Evolutionary conservation across 192 early-diverging fungal species (phyloP), one percentile per base, ranked within the genome.

Genomic region (Coemansia guatemalensis): DNA sequence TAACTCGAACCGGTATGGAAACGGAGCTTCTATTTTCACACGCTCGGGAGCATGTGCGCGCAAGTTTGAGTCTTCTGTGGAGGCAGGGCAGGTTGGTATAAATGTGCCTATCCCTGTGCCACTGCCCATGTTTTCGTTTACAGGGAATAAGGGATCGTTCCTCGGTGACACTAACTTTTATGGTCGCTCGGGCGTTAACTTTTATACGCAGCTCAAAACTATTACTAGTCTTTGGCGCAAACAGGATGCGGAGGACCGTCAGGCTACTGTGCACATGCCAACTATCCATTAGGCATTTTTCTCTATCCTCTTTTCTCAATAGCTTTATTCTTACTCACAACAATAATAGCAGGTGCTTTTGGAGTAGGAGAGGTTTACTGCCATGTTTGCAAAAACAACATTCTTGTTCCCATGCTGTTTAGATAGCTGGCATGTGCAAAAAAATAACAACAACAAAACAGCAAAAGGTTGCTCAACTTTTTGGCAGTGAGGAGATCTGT

Each of bases 91-190:
- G 81, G 88, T 97, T 27, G 95, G 92, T 55, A 82, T 86, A 74
- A 88, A 88, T 30, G 93, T 96, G 23, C 95, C 96, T 7, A 97
- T 97, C 62, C 96, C 96, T 6, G 96, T 98, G 27, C 96, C 96
- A 6, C 81, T 98, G 64, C 96, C 96, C 59, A 94, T 95, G 88
- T 98, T 98, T 83, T 92, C 91, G 53, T 96, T 96, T 83, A 98
- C 96, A 17, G 96, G 95, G 1, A 88, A 85, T 56, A 84, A 91
- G 60, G 96, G 87, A 24, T 93, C 91, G 60, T 97, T 98, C 63
- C 79, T 87, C 63, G 96, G 96, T 51, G 96, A 98, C 66, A 73
- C 95, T 41, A 97, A 98, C 87, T 98, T 98, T 68, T 98, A 91
- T 62, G 88, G 91, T 27, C 86, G 84, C 69, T 75, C 83, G 20